Conservation (phyloP, 768 basidiomycete genomes). For the Obba rivulosa region DNA sequence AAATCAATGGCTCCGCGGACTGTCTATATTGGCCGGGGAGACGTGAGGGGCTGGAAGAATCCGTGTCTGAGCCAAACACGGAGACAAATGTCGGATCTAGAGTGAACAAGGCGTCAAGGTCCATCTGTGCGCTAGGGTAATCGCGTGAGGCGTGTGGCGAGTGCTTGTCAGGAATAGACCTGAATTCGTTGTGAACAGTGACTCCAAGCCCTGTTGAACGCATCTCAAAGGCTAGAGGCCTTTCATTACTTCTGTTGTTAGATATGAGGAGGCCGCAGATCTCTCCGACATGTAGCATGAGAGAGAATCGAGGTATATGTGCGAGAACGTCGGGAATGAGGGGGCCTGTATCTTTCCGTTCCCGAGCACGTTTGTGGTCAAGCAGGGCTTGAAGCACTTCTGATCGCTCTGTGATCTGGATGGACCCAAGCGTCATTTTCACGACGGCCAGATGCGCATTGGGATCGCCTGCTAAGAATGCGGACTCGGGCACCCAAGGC, state of each 20-base stretch:
- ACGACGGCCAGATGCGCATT: conserved; percentile 53
- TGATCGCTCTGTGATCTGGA: conserved; percentile 50
- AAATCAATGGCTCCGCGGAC: conserved; percentile 37
- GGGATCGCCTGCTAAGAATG: conserved; percentile 51
- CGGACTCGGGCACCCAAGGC: conserved; percentile 43
- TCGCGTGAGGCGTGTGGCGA: conserved; percentile 25
- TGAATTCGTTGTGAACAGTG: conserved; percentile 39
- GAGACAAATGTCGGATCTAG: conserved; percentile 51
- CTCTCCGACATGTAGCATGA: conserved; percentile 45
- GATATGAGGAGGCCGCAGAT: conserved; percentile 49
- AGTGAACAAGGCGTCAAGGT: conserved; percentile 33
- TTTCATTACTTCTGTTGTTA: conserved; percentile 31
- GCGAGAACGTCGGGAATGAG: conserved; percentile 25
- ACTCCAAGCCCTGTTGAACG: conserved; percentile 48
- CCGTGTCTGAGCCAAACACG: conserved; percentile 24
- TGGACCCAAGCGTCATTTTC: conserved; percentile 22
- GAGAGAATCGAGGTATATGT: conserved; percentile 43
- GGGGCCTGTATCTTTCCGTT: conserved; percentile 15
- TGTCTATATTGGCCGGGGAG: conserved; percentile 9
- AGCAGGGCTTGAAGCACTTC: conserved; percentile 44
- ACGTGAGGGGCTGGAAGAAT: not conserved
- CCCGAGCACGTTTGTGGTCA: conserved; percentile 13
- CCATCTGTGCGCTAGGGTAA: conserved; percentile 40
- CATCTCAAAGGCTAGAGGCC: conserved; percentile 50
- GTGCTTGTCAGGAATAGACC: conserved; percentile 18